Base-by-base conservation (phyloP, 495 filamentous ascomycete species). In the Penicillium diatomitis region DNA sequence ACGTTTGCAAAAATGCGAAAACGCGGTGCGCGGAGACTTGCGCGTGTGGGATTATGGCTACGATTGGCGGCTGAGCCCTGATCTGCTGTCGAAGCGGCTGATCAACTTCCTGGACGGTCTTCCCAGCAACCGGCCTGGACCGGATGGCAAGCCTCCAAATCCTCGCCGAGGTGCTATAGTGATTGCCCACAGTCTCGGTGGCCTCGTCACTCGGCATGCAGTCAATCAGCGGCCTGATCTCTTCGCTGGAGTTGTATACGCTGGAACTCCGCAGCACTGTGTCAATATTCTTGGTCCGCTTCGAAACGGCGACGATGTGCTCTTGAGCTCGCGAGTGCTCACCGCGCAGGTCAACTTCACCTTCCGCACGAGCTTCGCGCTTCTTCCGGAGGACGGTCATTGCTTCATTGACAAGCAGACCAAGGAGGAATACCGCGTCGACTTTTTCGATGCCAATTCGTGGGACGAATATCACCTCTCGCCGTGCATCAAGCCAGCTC, bases 331-430 rank as follows among this genome's bases (percentile, higher is more conserved):
- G 20, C 87, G 87, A 48, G 87, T 96, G 2, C 74, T 98, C 2
- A 96, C 90, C 2, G 90, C 92, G 0, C 89, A 96, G 64, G 90
- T 95, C 44, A 95, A 91, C 64, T 96, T 98, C 65, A 88, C 86
- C 2, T 78, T 98, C 37, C 84, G 91, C 5, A 96, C 87, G 3
- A 87, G 79, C 47, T 98, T 84, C 56, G 78, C 84, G 20, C 82
- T 96, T 20, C 76, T 98, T 2, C 91, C 92, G 3, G 85, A 96
- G 50, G 83, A 90, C 56, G 90, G 90, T 0, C 79, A 81, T 60
- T 95, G 90, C 66, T 98, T 96, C 59, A 75, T 96, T 56, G 82
- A 96, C 69, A 86, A 84, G 53, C 60, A 77, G 43, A 94, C 88
- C 0, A 28, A 84, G 50, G 84, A 96, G 57, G 79, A 87, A 51